Evolutionary conservation across 2,329 filamentous ascomycete genomes (phyloP).

Genomic region (Byssochlamys sp.): DNA sequence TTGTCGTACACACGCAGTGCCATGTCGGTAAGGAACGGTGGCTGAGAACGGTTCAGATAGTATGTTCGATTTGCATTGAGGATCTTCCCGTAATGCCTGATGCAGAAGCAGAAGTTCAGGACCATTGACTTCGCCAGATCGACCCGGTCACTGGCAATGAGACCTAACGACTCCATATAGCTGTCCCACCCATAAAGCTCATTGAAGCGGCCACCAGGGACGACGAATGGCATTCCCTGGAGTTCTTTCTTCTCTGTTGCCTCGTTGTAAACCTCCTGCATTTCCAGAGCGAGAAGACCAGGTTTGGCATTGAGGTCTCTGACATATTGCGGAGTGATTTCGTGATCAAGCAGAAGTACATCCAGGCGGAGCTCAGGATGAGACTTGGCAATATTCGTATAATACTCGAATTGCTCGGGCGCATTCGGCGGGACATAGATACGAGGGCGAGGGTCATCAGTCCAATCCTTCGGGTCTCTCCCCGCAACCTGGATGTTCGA

Average conservation of each 20-base stretch:
- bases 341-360: conserved; percentile 62
- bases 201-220: conserved; percentile 94
- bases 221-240: conserved; percentile 83
- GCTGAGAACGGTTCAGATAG: conserved; percentile 87
- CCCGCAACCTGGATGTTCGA: conserved; percentile 71
- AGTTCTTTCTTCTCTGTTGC: conserved; percentile 61
- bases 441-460: conserved; percentile 72
- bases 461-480: conserved; percentile 91
- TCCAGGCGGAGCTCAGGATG: conserved; percentile 78
- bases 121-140: conserved; percentile 92
- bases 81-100: conserved; percentile 96
- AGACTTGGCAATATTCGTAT: conserved; percentile 66
- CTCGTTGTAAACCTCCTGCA: conserved; percentile 64
- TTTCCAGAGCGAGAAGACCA: conserved; percentile 78
- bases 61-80: conserved; percentile 94
- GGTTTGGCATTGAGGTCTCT: conserved; percentile 77
- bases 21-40: conserved; percentile 96
- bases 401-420: conserved; percentile 83
- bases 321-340: conserved; percentile 72
- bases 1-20: conserved; percentile 84
- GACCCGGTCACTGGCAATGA: conserved; percentile 74
- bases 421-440: conserved; percentile 82
- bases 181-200: conserved; percentile 98
- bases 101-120: conserved; percentile 92
- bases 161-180: conserved; percentile 91